Base-by-base conservation (phyloP, 768 basidiomycete genomes). In the Gymnopilus junonius region DNA sequence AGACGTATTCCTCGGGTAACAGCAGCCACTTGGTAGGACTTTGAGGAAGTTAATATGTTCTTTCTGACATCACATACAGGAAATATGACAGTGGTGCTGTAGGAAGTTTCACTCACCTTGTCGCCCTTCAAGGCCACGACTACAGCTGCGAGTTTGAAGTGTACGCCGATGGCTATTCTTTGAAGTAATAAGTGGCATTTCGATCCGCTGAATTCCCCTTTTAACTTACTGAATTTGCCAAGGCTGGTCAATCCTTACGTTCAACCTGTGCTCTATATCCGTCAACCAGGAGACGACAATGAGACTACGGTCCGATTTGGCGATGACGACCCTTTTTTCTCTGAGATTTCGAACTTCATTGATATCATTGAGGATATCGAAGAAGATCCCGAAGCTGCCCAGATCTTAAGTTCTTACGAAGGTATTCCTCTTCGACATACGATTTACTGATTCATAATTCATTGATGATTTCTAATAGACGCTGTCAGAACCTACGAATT, bases 1-100 rank as follows among this genome's bases (percentile, higher is more conserved):
- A 92, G 97, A 76, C 87, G 97, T 67, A 95, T 98, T 69, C 95
- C 97, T 34, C 92, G 97, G 71, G 91, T 94, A 59, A 99, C 97
- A 21, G 82, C 91, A 27, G 96, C 97, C 42, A 92, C 89, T 35
- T 99, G 97, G 96, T 91, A 73, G 5, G 6, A 48, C n/a, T n/a
- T n/a, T n/a, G n/a, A n/a, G n/a, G n/a, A n/a, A n/a, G n/a, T n/a
- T n/a, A n/a, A n/a, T n/a, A n/a, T n/a, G 55, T 31, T 27, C 11
- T 23, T 40, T 23, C 10, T n/a, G 4, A 50, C 20, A 11, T 23
- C n/a, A 55, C 31, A 4, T 31, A 17, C 69, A 91, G 91, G 92
- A 99, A 99, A 82, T 99, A 99, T 74, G 90, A 92, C 64, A 94
- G 86, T 60, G 97, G 97, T 12, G 97, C 95, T 35, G 92, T 98